Evolutionary conservation across 2,329 filamentous ascomycete species (phyloP), one percentile per base, ranked within the genome.

Genomic region (Xylaria hypoxylon): DNA sequence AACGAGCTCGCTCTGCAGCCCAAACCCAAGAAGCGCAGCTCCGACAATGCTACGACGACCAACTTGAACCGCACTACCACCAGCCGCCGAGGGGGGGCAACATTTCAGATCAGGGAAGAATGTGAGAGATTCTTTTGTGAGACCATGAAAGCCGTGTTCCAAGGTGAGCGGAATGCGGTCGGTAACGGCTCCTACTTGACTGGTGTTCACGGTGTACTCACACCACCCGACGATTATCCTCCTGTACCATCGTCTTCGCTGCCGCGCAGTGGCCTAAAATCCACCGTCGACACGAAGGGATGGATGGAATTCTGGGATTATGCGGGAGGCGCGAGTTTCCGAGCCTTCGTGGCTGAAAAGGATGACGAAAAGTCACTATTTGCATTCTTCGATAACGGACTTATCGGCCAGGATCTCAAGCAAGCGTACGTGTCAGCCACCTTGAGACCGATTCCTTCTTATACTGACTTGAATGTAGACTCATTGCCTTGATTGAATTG

Each of bases 41-140:
- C 76, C 71, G 69, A 59, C 62, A 70, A 67, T 22, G 2, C 70
- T 70, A 72, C 64, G 65, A 73, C 71, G 69, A 69, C 61, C 70
- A 74, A 63, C 68, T 80, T 79, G 76, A 82, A 78, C 76, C 77
- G 72, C 79, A 81, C 81, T 78, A 84, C 87, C 78, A 84, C 86
- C 78, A 81, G 82, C 79, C 85, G 87, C 79, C 87, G 86, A 91
- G 92, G 92, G 92, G 94, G 94, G 93, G 94, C 94, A 90, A 90
- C 93, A 92, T 89, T 92, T 84, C 90, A 90, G 85, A 97, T 97
- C 87, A 94, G 92, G 92, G 94, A 92, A 94, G 94, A 97, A 93
- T 97, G 94, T 97, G 94, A 97, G 94, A 97, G 94, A 87, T 95
- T 97, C 91, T 97, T 97, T 89, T 97, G 94, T 85, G 93, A 95